These are phyloP conservation scores for Forsythia viridissima DNA, from an alignment of 257 asterid species.

Conservation along the genomic window DNA sequence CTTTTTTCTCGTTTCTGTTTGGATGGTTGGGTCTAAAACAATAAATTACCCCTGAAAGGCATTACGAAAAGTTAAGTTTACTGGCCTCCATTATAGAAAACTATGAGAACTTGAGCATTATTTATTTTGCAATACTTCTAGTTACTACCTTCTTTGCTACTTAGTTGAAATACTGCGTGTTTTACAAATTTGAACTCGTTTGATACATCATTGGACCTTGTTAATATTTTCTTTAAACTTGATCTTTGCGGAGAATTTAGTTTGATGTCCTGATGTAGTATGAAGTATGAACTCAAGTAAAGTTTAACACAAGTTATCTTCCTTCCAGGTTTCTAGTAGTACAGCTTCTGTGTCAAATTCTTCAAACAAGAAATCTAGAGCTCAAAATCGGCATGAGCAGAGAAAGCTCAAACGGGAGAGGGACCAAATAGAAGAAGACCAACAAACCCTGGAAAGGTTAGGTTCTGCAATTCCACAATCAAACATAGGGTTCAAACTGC, in stretches of 20 bases:
- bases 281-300: background rate
- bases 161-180: background rate
- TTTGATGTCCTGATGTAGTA: background rate
- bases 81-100: background rate
- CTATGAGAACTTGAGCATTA: background rate
- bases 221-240: background rate
- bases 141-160: background rate
- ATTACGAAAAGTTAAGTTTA: background rate
- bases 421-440: slow-evolving; percentile 75
- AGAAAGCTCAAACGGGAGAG: slow-evolving; percentile 61
- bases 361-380: slow-evolving; percentile 61
- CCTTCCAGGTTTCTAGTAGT: slow-evolving; percentile 45
- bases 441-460: slow-evolving; percentile 54
- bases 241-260: background rate
- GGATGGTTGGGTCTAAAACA: background rate
- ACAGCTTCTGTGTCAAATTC: slow-evolving; percentile 33
- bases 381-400: slow-evolving; percentile 63
- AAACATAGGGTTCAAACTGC: slow-evolving; percentile 86
- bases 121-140: background rate
- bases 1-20: background rate
- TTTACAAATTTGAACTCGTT: background rate
- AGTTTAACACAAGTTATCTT: background rate
- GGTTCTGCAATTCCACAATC: slow-evolving; percentile 86
- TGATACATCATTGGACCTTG: background rate
- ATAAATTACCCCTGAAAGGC: background rate